These are phyloP conservation scores for Plasmodium sp. DNA, from an alignment of 169 alveolate genomes.

Conservation along the genomic window DNA sequence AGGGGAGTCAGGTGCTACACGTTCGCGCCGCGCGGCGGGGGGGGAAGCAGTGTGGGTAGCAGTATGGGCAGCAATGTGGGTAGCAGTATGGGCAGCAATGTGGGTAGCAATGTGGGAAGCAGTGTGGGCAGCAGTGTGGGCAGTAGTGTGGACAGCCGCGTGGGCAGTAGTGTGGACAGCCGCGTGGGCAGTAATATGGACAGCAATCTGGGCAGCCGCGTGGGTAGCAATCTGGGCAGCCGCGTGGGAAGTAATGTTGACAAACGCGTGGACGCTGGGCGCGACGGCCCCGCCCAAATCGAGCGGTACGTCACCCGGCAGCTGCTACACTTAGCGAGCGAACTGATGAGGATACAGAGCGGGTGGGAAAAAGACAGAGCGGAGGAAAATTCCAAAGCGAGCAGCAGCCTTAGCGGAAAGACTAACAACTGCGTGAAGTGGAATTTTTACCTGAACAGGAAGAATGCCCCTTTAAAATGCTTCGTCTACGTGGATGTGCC, in stretches of 20 bases:
- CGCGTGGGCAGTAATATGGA: too few relatives aligned
- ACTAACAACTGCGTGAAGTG: neutral
- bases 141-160: too few relatives aligned
- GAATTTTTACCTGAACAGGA: constrained; percentile 13
- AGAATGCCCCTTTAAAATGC: constrained; percentile 25
- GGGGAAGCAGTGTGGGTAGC: neutral
- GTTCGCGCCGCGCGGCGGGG: neutral
- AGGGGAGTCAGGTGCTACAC: neutral
- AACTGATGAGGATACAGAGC: constrained; percentile 3
- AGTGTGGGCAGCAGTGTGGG: neutral
- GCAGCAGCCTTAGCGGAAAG: neutral
- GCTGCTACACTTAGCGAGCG: constrained; percentile 7
- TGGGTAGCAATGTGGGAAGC: neutral
- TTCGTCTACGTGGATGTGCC: constrained; percentile 50
- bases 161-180: too few relatives aligned
- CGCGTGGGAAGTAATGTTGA: too few relatives aligned
- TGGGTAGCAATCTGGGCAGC: too few relatives aligned
- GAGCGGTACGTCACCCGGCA: constrained; percentile 26
- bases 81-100: neutral
- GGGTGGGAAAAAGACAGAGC: neutral
- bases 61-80: neutral
- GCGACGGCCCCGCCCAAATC: neutral
- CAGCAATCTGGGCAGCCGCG: too few relatives aligned
- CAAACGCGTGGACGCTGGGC: neutral
- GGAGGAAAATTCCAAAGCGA: neutral